These are phyloP conservation scores for Colletotrichum sp. DNA, from an alignment of 2,329 filamentous ascomycete species.

Conservation along the genomic window DNA sequence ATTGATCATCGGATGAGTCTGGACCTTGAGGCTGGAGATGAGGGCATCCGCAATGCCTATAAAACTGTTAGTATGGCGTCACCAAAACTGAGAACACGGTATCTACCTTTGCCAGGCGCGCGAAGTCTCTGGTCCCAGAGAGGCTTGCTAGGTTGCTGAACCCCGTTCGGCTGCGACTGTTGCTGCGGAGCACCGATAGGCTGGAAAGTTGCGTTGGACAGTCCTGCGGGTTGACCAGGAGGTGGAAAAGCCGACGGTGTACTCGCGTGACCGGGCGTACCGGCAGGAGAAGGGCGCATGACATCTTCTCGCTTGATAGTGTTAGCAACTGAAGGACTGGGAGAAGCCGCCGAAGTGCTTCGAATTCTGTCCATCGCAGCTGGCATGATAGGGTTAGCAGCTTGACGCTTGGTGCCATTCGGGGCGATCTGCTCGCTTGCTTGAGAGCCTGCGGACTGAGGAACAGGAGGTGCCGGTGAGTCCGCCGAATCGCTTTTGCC, in stretches of 20 bases:
- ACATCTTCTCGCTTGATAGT: constrained; percentile 40
- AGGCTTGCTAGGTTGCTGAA: constrained; percentile 36
- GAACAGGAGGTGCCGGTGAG: constrained; percentile 51
- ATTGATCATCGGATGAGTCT: constrained; percentile 71
- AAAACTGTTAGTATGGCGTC: constrained; percentile 26
- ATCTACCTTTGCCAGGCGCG: constrained; percentile 46
- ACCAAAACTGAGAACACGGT: background rate
- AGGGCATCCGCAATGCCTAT: constrained; percentile 65
- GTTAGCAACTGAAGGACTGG: constrained; percentile 44
- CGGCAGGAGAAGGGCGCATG: constrained; percentile 35
- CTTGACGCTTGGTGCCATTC: constrained; percentile 23
- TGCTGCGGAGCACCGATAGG: constrained; percentile 24
- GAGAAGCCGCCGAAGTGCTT: constrained; percentile 48
- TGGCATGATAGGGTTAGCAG: constrained; percentile 11
- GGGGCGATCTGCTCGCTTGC: constrained; percentile 37
- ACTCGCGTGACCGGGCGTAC: constrained; percentile 28
- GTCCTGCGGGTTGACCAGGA: constrained; percentile 21
- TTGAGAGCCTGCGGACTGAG: constrained; percentile 38
- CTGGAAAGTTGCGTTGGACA: constrained; percentile 24
- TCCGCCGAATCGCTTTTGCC: constrained; percentile 59
- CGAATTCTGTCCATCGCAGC: constrained; percentile 25
- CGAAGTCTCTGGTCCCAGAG: constrained; percentile 39
- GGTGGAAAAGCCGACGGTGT: constrained; percentile 8
- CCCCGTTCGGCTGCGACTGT: constrained; percentile 31
- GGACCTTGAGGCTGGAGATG: constrained; percentile 68